phyloP scores from a whole-genome alignment of 2,329 filamentous ascomycete species.

The Leptographium wingfieldii region DNA sequence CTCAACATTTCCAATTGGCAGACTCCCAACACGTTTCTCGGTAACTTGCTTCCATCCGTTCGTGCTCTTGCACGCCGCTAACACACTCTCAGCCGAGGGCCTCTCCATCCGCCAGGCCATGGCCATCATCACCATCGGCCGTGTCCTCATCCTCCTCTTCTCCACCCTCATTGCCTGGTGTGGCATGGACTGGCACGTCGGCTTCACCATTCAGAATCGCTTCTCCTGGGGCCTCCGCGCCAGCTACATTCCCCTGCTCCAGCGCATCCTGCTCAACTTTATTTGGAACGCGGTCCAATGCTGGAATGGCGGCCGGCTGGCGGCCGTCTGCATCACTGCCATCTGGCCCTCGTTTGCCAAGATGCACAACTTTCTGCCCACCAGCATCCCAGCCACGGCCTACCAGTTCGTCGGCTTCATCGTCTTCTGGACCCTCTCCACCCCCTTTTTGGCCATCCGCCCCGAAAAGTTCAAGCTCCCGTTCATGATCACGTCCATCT shows the following conservation, averaged over 20 bases:
- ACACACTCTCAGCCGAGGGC: constrained; percentile 14
- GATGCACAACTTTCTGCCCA: constrained; percentile 15
- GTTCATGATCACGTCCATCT: constrained; percentile 18
- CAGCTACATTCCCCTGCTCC: constrained; percentile 33
- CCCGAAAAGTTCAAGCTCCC: constrained; percentile 26
- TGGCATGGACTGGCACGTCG: constrained; percentile 36
- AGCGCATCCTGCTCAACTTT: constrained; percentile 35
- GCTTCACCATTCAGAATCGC: constrained; percentile 35
- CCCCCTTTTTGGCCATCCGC: constrained; percentile 29
- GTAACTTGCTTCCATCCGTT: neutral
- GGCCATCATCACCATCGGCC: constrained; percentile 31
- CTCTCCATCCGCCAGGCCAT: constrained; percentile 35
- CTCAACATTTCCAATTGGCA: constrained; percentile 11
- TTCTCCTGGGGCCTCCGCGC: constrained; percentile 36
- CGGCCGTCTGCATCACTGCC: constrained; percentile 22
- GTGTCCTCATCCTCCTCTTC: constrained; percentile 28
- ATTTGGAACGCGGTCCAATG: constrained; percentile 37
- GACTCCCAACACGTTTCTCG: constrained; percentile 7
- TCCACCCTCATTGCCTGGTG: constrained; percentile 32
- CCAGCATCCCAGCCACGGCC: constrained; percentile 17
- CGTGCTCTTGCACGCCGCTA: neutral
- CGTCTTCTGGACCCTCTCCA: constrained; percentile 16
- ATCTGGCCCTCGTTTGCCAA: constrained; percentile 16
- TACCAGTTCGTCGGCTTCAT: constrained; percentile 22
- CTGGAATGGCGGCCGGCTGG: constrained; percentile 24